phyloP scores from a whole-genome alignment of 1,139 yeast genomes.

The Debaryomyces fabryi region DNA sequence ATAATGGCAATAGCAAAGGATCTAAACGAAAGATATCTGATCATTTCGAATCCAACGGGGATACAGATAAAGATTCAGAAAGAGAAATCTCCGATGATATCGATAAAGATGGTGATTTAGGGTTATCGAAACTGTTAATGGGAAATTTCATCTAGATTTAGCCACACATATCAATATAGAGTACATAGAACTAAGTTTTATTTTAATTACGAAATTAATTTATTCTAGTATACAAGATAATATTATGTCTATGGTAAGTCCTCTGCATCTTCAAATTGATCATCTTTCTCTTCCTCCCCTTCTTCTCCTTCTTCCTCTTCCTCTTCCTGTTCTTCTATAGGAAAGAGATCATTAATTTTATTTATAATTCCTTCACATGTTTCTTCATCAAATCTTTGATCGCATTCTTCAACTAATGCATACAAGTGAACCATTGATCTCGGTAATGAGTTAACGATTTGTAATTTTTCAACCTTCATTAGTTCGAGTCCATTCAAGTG shows the following conservation, averaged over 20 bases:
- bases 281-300: conserved; percentile 9
- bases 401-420: conserved; percentile 89
- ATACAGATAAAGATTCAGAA: not conserved
- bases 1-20: conserved; percentile 16
- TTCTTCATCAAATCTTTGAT: conserved; percentile 70
- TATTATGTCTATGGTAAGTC: conserved; percentile 3
- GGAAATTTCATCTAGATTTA: conserved; percentile 26
- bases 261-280: conserved; percentile 9
- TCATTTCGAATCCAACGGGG: conserved; percentile 2
- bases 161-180: not conserved
- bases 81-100: conserved; percentile 9
- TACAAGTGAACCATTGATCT: conserved; percentile 76
- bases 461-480: conserved; percentile 83
- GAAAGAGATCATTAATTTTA: conserved; percentile 52
- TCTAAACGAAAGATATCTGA: not conserved
- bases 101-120: conserved; percentile 21
- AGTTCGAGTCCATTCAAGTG: conserved; percentile 57
- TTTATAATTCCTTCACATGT: conserved; percentile 57
- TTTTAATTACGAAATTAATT: not conserved
- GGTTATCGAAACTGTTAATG: conserved; percentile 24
- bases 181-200: not conserved
- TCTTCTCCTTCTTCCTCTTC: conserved; percentile 22
- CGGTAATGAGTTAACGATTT: conserved; percentile 80
- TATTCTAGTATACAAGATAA: conserved; percentile 10
- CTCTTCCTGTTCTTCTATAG: conserved; percentile 38